Base-by-base conservation (phyloP, 2,329 filamentous ascomycete species). In the Ceratocystis destructans region DNA sequence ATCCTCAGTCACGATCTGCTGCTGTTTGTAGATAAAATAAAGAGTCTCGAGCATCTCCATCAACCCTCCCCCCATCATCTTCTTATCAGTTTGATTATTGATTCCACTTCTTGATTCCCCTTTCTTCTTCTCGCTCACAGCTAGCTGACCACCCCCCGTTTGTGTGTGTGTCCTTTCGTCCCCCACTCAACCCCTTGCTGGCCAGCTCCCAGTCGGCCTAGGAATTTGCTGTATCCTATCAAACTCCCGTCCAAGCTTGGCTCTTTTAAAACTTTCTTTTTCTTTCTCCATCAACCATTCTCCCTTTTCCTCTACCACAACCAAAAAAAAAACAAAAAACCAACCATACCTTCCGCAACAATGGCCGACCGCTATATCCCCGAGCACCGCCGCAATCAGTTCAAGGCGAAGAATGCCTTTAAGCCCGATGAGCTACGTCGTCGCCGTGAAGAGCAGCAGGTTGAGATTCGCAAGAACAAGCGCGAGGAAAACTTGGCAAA, bases 351-450 rank as follows among this genome's bases (percentile, higher is more conserved):
- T 74, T 67, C 75, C 44, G 75, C 76, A 76, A 87, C 73, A 80
- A 99, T 99, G 94, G 89, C 94, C 78, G 94, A 99, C 78, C 90
- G 94, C 75, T 99, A 96, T 82, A 99, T 99, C 75, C 94, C 94
- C 77, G 94, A 99, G 82, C 94, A 99, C 83, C 91, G 94, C 78
- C 92, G 94, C 76, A 96, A 90, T 71, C 92, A 96, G 81, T 99
- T 96, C 87, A 99, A 99, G 88, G 94, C 94, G 66, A 96, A 96
- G 85, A 93, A 90, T 79, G 90, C 90, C 74, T 97, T 99, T 84
- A 96, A 96, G 86, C 93, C 93, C 73, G 94, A 99, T 77, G 94
- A 99, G 82, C 87, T 99, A 71, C 90, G 94, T 76, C 92, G 94
- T 74, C 94, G 94, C 76, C 94, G 94, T 76, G 94, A 99, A 78